Base-by-base conservation (phyloP, 1,284 basidiomycete species). In the Microbotryomycetes sp. region DNA sequence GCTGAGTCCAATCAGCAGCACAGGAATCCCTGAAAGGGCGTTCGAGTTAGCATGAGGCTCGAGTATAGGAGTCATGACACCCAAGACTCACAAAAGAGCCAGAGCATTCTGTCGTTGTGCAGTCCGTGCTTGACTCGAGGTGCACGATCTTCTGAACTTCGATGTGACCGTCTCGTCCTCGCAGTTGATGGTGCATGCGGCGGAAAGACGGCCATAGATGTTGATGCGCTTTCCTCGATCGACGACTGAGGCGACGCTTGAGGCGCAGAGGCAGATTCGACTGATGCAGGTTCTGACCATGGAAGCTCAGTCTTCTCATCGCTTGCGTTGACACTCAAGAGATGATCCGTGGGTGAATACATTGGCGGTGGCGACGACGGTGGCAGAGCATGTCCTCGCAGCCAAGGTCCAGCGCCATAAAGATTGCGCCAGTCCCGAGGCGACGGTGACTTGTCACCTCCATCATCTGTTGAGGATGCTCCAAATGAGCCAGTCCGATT, bases 351-450 rank as follows among this genome's bases (percentile, higher is more conserved):
- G 3, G 62, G 54, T 4, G 64, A 58, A 55, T 68, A 68, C 59
- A 58, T 53, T 23, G 66, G 66, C 5, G 66, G 66, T 36, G 66
- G 66, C 14, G 64, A 64, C 9, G 64, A 61, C 3, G 65, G 65
- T n/a, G 61, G 36, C 36, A 42, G 19, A 9, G 36, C 19, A 19
- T 42, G 36, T 12, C 19, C 19, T 42, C 36, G 36, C 19, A 42
- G 19, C 36, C 36, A 42, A 19, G 36, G 36, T 19, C 36, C 36
- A 42, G 36, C 36, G 19, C 36, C 36, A 19, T 42, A 42, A 9
- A 42, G 36, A 42, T 42, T 42, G 36, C 36, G 36, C 36, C 36
- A 42, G 36, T 42, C 36, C 12, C 36, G 36, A 9, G 36, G 9
- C 36, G 19, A 42, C 36, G 36, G 36, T 42, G 36, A 42, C 19